Evolutionary conservation across 75 land plant species (phyloP).

Genomic region (Cryptomeria japonica): DNA sequence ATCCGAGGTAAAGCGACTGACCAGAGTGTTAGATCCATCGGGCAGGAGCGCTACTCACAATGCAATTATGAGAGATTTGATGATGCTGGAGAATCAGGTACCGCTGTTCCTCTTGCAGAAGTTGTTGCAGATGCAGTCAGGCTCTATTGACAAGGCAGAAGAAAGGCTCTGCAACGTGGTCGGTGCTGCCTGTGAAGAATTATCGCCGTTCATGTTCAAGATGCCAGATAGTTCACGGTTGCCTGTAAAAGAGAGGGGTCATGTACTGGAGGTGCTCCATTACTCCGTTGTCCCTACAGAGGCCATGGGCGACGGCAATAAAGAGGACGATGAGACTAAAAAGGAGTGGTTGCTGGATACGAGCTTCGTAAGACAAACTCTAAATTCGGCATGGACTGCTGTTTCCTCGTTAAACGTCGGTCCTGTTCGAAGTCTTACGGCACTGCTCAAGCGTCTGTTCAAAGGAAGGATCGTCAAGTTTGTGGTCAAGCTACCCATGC

Average conservation of each 20-base stretch:
- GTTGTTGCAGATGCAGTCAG: constrained; percentile 24
- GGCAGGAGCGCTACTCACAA: constrained; percentile 33
- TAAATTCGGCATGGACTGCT: not conserved
- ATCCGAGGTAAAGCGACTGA: no score
- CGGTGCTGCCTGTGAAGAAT: no score
- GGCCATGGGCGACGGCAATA: no score
- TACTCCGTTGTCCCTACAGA: no score
- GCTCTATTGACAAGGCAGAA: constrained; percentile 17
- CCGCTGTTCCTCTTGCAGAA: constrained; percentile 41
- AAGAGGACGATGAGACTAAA: not conserved
- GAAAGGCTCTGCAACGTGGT: not conserved
- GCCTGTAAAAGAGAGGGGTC: no score
- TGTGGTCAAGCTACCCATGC: not conserved
- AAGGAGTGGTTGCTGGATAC: not conserved
- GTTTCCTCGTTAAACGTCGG: not conserved
- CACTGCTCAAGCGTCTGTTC: not conserved
- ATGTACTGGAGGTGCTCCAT: no score
- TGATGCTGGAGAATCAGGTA: constrained; percentile 69
- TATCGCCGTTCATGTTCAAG: no score
- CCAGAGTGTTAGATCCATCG: not conserved
- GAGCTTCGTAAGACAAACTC: not conserved
- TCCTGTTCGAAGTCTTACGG: not conserved
- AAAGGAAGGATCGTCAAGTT: not conserved
- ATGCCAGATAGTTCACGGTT: no score
- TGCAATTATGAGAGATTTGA: constrained; percentile 17